Evolutionary conservation across 306 rosid species (phyloP).

Genomic region (Elaeagnus macrophylla): DNA sequence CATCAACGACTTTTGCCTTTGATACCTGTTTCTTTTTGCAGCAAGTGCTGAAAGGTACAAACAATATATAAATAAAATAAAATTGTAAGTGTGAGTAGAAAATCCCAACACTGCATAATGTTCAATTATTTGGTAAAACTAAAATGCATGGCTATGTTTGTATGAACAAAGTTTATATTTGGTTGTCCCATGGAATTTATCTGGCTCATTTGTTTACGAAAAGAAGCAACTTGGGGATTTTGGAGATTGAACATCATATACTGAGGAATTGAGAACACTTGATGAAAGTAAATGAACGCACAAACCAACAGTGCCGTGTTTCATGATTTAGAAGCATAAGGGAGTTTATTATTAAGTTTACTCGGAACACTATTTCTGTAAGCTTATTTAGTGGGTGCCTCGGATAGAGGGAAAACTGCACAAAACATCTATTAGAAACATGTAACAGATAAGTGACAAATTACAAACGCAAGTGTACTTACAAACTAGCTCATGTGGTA

Average conservation of each 20-base stretch:
- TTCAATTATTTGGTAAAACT: neutral
- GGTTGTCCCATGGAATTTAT: conserved; percentile 1
- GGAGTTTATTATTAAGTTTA: no score
- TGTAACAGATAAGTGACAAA: conserved; percentile 2
- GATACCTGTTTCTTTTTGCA: conserved; percentile 79
- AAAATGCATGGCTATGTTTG: neutral
- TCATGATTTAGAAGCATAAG: no score
- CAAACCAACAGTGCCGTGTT: no score
- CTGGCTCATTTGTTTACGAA: neutral
- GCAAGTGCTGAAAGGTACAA: conserved; percentile 58
- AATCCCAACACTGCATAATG: neutral
- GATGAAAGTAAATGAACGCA: no score
- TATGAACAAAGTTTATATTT: neutral
- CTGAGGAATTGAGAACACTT: no score
- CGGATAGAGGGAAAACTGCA: neutral
- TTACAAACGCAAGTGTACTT: conserved; percentile 33
- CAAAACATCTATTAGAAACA: neutral
- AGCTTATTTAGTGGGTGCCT: no score
- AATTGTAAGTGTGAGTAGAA: conserved; percentile 8
- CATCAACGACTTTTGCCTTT: conserved; percentile 85
- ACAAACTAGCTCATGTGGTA: conserved; percentile 83
- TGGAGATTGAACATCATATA: neutral
- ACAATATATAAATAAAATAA: conserved; percentile 1
- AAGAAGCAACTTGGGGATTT: neutral
- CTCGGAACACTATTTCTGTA: no score